These are phyloP conservation scores for Schwanniomyces yamadae DNA, from an alignment of 805 yeast species.

Conservation along the genomic window DNA sequence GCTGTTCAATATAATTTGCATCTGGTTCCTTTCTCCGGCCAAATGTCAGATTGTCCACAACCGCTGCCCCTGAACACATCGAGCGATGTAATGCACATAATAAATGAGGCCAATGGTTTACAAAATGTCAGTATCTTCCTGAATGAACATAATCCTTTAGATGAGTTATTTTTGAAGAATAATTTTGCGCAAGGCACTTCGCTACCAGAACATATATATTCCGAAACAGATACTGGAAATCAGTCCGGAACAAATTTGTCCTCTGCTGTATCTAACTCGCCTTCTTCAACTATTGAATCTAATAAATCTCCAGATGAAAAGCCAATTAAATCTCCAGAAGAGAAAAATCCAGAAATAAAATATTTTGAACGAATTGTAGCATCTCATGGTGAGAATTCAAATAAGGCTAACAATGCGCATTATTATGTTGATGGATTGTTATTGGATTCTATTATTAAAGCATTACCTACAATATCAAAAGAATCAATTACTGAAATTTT, in stretches of 20 bases:
- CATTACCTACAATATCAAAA: slow-evolving; percentile 27
- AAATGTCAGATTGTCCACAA: slow-evolving; percentile 2
- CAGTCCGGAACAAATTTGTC: slow-evolving; percentile 13
- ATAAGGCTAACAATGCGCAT: slow-evolving; percentile 30
- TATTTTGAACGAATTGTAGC: slow-evolving; percentile 13
- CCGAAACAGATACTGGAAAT: slow-evolving; percentile 1
- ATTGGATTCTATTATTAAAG: slow-evolving; percentile 31
- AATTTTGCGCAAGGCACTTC: slow-evolving; percentile 7
- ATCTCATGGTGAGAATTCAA: slow-evolving; percentile 21
- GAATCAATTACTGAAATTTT: slow-evolving; percentile 26
- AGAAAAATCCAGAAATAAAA: slow-evolving; percentile 1
- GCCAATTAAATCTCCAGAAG: background rate
- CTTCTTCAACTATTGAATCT: slow-evolving; percentile 25
- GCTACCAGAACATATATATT: background rate
- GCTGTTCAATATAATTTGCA: slow-evolving; percentile 11
- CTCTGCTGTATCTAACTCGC: slow-evolving; percentile 32
- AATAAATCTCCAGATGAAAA: slow-evolving; percentile 12
- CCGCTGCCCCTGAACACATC: background rate
- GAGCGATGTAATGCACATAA: background rate
- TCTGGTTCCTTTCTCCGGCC: slow-evolving; percentile 4
- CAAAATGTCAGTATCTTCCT: slow-evolving; percentile 39
- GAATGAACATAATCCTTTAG: slow-evolving; percentile 39
- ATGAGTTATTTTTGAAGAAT: slow-evolving; percentile 27
- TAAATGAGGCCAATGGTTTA: slow-evolving; percentile 20
- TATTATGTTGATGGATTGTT: slow-evolving; percentile 37